phyloP scores from a whole-genome alignment of 129 eudicot species.

The Escallonia rubra region DNA sequence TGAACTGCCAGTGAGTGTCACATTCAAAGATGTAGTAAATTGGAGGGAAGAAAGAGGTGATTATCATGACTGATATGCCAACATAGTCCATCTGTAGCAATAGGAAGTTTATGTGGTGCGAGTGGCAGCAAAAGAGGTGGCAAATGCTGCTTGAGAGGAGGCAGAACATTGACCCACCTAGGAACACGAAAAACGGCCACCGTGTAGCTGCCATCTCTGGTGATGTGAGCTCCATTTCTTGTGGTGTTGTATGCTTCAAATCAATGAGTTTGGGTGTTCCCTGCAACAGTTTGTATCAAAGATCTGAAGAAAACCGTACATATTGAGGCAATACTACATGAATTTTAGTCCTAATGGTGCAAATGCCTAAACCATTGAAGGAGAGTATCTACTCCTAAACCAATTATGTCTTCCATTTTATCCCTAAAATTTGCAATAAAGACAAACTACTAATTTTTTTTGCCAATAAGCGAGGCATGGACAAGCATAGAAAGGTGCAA shows the following conservation, averaged over 20 bases:
- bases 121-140: constrained; percentile 96
- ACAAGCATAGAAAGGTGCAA: too few relatives aligned
- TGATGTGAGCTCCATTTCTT: constrained; percentile 26
- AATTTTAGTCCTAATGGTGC: background rate
- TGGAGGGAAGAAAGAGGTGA: constrained; percentile 95
- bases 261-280: constrained; percentile 52
- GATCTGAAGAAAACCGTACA: background rate
- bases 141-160: constrained; percentile 87
- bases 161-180: constrained; percentile 88
- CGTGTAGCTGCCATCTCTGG: constrained; percentile 30
- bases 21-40: constrained; percentile 89
- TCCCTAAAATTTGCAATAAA: background rate
- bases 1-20: constrained; percentile 63
- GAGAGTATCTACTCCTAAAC: background rate
- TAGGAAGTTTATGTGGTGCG: constrained; percentile 46
- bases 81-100: constrained; percentile 67
- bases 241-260: constrained; percentile 40
- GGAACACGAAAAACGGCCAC: constrained; percentile 86
- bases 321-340: background rate
- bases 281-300: constrained; percentile 34
- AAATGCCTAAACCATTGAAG: background rate
- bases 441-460: background rate
- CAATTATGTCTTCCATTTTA: background rate
- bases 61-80: constrained; percentile 84
- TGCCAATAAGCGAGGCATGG: too few relatives aligned